Evolutionary conservation across 2,329 filamentous ascomycete species (phyloP).

Genomic region (Tolypocladium ovalisporum): DNA sequence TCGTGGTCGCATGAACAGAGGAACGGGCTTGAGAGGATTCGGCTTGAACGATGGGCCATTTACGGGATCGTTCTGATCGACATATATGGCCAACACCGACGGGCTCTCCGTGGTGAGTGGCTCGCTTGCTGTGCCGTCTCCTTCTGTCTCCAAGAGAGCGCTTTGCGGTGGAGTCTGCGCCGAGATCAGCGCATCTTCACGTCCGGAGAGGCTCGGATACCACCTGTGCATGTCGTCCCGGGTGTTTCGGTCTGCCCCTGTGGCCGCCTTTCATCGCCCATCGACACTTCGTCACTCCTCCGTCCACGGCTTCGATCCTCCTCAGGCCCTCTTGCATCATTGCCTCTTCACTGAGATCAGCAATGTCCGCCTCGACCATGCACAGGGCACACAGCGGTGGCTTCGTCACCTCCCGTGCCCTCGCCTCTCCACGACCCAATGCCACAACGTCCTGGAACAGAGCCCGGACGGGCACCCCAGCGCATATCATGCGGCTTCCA

Average conservation of each 20-base stretch:
- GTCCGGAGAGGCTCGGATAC: background rate
- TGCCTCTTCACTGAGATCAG: conserved; percentile 16
- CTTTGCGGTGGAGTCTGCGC: background rate
- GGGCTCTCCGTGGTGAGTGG: conserved; percentile 7
- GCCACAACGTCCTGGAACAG: conserved; percentile 15
- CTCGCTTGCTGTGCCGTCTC: background rate
- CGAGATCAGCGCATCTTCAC: background rate
- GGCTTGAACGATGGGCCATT: conserved; percentile 34
- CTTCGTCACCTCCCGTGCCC: conserved; percentile 29
- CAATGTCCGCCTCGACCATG: conserved; percentile 26
- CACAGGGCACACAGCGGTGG: conserved; percentile 41
- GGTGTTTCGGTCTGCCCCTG: conserved; percentile 4
- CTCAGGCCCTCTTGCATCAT: conserved; percentile 30
- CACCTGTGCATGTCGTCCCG: conserved; percentile 1
- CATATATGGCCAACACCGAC: conserved; percentile 29
- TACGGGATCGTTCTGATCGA: conserved; percentile 38
- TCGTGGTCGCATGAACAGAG: conserved; percentile 29
- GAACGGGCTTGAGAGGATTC: conserved; percentile 39
- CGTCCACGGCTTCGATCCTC: conserved; percentile 32
- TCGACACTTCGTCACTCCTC: conserved; percentile 32
- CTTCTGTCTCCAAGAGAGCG: background rate
- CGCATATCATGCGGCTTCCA: conserved; percentile 27
- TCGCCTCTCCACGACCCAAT: conserved; percentile 1
- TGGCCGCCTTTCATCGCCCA: conserved; percentile 23
- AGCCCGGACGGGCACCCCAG: conserved; percentile 21